phyloP scores from a whole-genome alignment of 495 filamentous ascomycete genomes.

The Wilcoxina mikolae region DNA sequence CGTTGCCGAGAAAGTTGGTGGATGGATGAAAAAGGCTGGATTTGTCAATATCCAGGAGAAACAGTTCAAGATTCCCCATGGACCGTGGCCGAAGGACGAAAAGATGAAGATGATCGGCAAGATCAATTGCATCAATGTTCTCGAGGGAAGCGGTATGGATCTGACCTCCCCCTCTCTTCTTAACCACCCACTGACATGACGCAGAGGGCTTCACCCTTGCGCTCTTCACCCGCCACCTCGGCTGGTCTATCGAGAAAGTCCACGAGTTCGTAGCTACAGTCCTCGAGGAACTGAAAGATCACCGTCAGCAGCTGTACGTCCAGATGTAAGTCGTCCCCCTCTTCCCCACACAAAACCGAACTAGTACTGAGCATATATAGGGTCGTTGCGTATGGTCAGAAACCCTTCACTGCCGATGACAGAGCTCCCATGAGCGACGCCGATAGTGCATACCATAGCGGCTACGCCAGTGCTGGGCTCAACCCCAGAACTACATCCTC shows the following conservation, averaged over 20 bases:
- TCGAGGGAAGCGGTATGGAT: slow-evolving; percentile 48
- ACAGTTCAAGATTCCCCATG: slow-evolving; percentile 49
- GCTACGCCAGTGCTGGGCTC: not conserved
- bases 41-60: slow-evolving; percentile 32
- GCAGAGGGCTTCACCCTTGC: slow-evolving; percentile 38
- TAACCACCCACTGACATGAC: no score
- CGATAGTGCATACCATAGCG: not conserved
- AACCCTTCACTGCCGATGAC: not conserved
- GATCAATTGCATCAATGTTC: slow-evolving; percentile 45
- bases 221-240: slow-evolving; percentile 43
- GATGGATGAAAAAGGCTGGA: slow-evolving; percentile 22
- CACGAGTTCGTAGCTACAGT: slow-evolving; percentile 32
- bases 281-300: not conserved
- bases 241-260: slow-evolving; percentile 35
- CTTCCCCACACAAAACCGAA: not conserved
- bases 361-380: not conserved
- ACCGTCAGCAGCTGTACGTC: not conserved
- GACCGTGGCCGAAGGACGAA: slow-evolving; percentile 50
- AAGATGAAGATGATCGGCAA: slow-evolving; percentile 49
- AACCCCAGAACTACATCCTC: not conserved
- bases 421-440: not conserved
- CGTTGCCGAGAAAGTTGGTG: slow-evolving; percentile 15
- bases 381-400: slow-evolving; percentile 1
- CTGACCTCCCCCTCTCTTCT: no score
- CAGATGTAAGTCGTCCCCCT: slow-evolving; percentile 5